Evolutionary conservation across 1,139 yeast species (phyloP), one percentile per base, ranked within the genome.

Genomic region (Candida sp.): DNA sequence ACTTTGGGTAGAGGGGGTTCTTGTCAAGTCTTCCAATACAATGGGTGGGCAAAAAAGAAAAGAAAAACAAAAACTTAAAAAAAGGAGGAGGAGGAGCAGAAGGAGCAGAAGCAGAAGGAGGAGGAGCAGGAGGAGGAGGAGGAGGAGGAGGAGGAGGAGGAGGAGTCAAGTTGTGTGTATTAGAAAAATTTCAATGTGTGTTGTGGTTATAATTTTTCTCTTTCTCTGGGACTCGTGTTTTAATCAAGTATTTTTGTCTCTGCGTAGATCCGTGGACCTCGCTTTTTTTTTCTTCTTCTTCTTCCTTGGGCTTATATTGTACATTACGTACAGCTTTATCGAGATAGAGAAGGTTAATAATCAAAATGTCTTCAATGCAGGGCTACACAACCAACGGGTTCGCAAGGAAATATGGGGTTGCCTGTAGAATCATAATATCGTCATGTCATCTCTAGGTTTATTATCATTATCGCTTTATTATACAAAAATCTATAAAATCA

Each of bases 401-500:
- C 2, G 2, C 9, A 12, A 34, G 22, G 35, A 33, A 33, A 33
- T 33, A 33, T 33, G n/a, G 17, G 35, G 35, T 12, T 17, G 17
- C 17, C 17, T 17, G 17, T 17, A 17, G 17, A 17, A 17, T 17
- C 17, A 17, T 17, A 17, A 17, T 17, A 17, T 17, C 17, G 2
- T 17, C 17, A 17, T 17, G 17, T 17, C 17, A 17, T 17, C 17
- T 17, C 17, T 17, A 17, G 17, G 17, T 17, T 17, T 17, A 17
- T 17, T 17, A 17, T 17, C 17, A 17, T 17, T 17, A 17, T 17
- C 17, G 17, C 17, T 17, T 17, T 17, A 17, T 17, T 17, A 17
- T 17, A 17, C 17, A 17, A 17, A 17, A 17, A 23, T 47, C 58
- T 62, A 75, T 55, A 77, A 66, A 40, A 77, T 72, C 8, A 59